Base-by-base conservation (phyloP, 2,329 filamentous ascomycete genomes). In the Delphinella strobiligena region DNA sequence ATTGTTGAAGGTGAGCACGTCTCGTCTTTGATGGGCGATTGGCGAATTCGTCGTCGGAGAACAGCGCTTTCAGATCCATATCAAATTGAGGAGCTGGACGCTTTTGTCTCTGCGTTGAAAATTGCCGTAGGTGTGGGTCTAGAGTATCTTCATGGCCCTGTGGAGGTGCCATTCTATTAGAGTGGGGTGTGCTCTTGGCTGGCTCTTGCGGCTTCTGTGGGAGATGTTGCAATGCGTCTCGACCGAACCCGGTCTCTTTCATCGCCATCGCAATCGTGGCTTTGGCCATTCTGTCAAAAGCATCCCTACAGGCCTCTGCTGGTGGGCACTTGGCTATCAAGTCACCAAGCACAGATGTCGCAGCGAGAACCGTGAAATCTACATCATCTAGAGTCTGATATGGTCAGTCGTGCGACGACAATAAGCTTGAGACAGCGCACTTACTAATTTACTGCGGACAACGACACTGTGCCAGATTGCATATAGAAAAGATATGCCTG, bases 401-500 rank as follows among this genome's bases (percentile, higher is more conserved):
- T 31, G 19, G 19, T 37, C 22, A 37, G 19, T 15, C 24, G 24
- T 8, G 4, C 17, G 18, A 38, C 5, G 11, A 4, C 7, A 33
- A 31, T 31, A 16, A 16, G n/a, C 29, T 19, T 15, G 35, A 38
- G 33, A 22, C 32, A 11, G 14, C 10, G 9, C 11, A 68, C 82
- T 65, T 74, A 89, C 84, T 60, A 96, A 66, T 41, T 84, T 78
- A 57, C 82, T 87, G 51, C 89, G 76, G 36, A 96, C 89, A 39
- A 85, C 74, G 4, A 85, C 78, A 9, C 89, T 95, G 61, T 96
- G 89, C 89, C 89, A 96, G 42, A 96, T 91, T 15, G 91, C 88
- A 60, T 95, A 96, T 2, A 96, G 71, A 59, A 95, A 96, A 17
- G 89, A 93, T 43, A 96, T 80, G 36, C 75, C 74, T 77, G 50